Base-by-base conservation (phyloP, 495 filamentous ascomycete genomes). In the Hypoxylon lienhwacheense region DNA sequence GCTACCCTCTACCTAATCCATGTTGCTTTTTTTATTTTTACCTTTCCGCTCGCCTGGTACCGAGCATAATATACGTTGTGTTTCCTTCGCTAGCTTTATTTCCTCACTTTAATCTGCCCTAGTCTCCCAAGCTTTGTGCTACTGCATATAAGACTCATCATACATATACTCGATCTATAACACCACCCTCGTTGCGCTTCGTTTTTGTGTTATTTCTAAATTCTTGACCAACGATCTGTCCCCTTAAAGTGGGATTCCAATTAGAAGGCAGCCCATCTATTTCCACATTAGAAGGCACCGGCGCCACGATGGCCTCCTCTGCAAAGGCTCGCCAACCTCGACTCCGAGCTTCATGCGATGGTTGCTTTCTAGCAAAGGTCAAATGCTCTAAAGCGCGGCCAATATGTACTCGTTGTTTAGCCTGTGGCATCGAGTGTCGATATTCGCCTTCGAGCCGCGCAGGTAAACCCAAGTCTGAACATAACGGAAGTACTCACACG, bases 341-440 rank as follows among this genome's bases (percentile, higher is more conserved):
- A 17, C 69, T 80, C 40, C 70, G 77, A 32, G 75, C 73, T 21
- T 79, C 77, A 26, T 81, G 77, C 61, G 77, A 81, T 55, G 74
- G 74, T n/a, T 81, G 77, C 61, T 77, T 79, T 49, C 61, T 77
- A 22, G 77, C 77, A 29, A 81, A 81, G 56, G 76, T 81, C 65
- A 79, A 78, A 53, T 81, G 77, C 62, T 74, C 73, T 51, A 81
- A 79, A 50, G 65, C 64, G 1, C 67, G 73, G 31, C 77, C 77
- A 3, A 63, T 78, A 39, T 81, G 77, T 55, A 65, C 68, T 16
- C 72, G 77, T 14, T 81, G 77, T 48, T 64, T 79, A 10, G 53
- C 69, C 7, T 74, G 67, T 36, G 77, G 77, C 4, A 68, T 72
- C 20, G 63, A 72, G 11, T 81, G 77, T 37, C 67, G 65, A 1